phyloP scores from a whole-genome alignment of 2,329 filamentous ascomycete species.

The Nakataea oryzae region DNA sequence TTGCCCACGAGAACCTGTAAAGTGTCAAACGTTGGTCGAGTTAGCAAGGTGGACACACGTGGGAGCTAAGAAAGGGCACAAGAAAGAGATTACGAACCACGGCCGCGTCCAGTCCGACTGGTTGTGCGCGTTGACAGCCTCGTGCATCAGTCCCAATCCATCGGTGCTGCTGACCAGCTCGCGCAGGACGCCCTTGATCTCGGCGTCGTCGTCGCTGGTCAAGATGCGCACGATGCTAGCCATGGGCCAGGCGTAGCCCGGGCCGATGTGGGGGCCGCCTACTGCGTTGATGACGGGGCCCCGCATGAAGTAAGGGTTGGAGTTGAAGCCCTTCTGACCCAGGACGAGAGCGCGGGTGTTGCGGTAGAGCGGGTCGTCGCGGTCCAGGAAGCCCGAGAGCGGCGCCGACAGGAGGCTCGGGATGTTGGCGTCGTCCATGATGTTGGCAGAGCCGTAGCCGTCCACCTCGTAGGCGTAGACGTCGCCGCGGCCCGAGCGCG shows the following conservation, averaged over 20 bases:
- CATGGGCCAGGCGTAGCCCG: slow-evolving; percentile 82
- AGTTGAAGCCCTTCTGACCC: slow-evolving; percentile 25
- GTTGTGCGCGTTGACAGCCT: slow-evolving; percentile 62
- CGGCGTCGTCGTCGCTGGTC: slow-evolving; percentile 64
- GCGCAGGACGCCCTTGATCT: slow-evolving; percentile 58
- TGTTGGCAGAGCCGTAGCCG: slow-evolving; percentile 49
- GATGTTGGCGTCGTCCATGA: slow-evolving; percentile 62
- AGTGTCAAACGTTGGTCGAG: slow-evolving; percentile 1
- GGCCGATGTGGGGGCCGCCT: slow-evolving; percentile 41
- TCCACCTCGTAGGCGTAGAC: slow-evolving; percentile 65
- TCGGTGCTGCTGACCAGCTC: slow-evolving; percentile 59
- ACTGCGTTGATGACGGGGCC: slow-evolving; percentile 40
- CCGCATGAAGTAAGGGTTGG: slow-evolving; percentile 60
- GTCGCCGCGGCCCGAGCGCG: slow-evolving; percentile 34
- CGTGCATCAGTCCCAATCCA: slow-evolving; percentile 68
- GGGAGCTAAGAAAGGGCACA: neutral
- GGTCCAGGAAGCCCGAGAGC: slow-evolving; percentile 48
- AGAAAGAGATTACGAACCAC: slow-evolving; percentile 22
- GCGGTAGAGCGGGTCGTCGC: slow-evolving; percentile 53
- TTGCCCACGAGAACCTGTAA: slow-evolving; percentile 80
- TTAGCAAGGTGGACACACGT: neutral
- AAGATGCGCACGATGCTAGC: slow-evolving; percentile 68
- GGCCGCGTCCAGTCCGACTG: slow-evolving; percentile 31
- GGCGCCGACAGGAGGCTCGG: slow-evolving; percentile 51
- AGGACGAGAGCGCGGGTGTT: slow-evolving; percentile 68